Base-by-base conservation (phyloP, 2,329 filamentous ascomycete genomes). In the Scytalidium lignicola region DNA sequence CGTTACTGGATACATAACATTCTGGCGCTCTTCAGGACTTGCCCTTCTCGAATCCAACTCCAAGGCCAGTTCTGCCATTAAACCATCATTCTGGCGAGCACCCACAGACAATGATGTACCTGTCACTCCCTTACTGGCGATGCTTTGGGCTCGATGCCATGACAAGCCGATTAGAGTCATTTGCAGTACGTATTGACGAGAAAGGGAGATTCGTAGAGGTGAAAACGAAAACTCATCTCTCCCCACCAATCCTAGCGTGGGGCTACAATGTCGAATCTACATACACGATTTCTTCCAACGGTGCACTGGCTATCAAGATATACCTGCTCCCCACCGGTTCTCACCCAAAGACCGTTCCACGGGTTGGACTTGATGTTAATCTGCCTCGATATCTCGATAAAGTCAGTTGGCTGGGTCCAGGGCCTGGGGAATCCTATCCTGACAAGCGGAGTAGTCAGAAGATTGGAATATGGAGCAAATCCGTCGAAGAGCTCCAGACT, bases 31-130 rank as follows among this genome's bases (percentile, higher is more conserved):
- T 17, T 62, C 55, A 6, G 26, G 63, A 46, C 54, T 62, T 28
- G 44, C 63, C 0, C 52, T 77, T 0, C 61, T 76, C 10, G 65
- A 58, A 7, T 44, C 58, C 1, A 64, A 70, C 43, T 65, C 72
- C 1, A 60, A 53, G 29, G 66, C 65, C 2, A 56, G 63, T 7
- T 63, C 65, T 3, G 72, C 69, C 19, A 62, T 74, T 15, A 57
- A 64, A 8, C 71, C 78, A 1, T 69, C 71, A 5, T 79, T 86
- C 65, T 86, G 81, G 74, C 79, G 83, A 3, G 78, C 83, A 0
- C 74, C 76, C 13, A 86, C 82, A 0, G 80, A 87, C 63, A 87
- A 87, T 57, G 83, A 87, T 58, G 67, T 70, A 0, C 72, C 76
- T 0, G 59, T 65, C 79, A 10, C 70, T 76, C 3, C 73, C 72